phyloP scores from a whole-genome alignment of 345 rosid genomes.

The Brassica incana region DNA sequence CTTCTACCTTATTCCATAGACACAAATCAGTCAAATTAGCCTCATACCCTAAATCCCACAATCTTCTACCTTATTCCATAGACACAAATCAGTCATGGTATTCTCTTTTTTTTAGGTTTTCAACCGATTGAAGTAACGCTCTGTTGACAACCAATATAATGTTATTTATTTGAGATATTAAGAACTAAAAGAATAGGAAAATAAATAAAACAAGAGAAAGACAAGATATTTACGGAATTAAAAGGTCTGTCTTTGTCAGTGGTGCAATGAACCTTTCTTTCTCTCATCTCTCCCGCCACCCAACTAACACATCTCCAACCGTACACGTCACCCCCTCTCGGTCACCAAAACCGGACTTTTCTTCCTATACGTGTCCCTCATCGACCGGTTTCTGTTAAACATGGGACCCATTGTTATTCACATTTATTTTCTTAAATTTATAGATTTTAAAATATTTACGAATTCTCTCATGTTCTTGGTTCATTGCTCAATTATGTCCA shows the following conservation, averaged over 20 bases:
- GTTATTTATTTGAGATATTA: neutral
- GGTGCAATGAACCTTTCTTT: constrained; percentile 35
- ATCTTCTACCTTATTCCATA: too few relatives aligned
- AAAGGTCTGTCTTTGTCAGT: constrained; percentile 26
- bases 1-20: too few relatives aligned
- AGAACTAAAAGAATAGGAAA: neutral
- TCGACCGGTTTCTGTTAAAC: neutral
- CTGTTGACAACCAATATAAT: constrained; percentile 7
- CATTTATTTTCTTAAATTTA: neutral
- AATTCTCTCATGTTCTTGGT: constrained; percentile 25
- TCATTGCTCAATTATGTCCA: constrained; percentile 22
- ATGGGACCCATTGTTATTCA: constrained; percentile 15
- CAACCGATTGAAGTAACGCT: neutral
- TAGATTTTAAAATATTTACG: neutral
- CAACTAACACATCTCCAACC: constrained; percentile 35
- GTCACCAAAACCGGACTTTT: constrained; percentile 26
- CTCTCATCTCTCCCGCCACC: constrained; percentile 27
- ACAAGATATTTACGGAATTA: constrained; percentile 22
- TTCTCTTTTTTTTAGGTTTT: too few relatives aligned
- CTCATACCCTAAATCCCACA: too few relatives aligned
- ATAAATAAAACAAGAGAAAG: neutral
- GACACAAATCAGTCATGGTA: too few relatives aligned
- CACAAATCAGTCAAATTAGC: too few relatives aligned
- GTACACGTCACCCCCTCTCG: constrained; percentile 39
- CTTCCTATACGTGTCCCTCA: constrained; percentile 29